These are phyloP conservation scores for Entonaema liquescens DNA, from an alignment of 495 filamentous ascomycete genomes.

Conservation along the genomic window DNA sequence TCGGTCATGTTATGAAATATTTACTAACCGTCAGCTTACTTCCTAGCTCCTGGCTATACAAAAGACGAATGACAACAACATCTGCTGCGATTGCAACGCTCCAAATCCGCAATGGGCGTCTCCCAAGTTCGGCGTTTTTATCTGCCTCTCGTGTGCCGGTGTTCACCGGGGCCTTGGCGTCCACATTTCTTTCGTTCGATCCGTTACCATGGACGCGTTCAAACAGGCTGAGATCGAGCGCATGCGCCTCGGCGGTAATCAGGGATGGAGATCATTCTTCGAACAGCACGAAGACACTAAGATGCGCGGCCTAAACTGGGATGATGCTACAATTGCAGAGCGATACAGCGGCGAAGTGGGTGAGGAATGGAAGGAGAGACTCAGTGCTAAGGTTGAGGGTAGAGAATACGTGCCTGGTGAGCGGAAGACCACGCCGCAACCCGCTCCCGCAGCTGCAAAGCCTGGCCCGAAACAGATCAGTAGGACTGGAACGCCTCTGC, in stretches of 20 bases:
- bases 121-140: conserved; percentile 84
- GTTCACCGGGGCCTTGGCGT: conserved; percentile 94
- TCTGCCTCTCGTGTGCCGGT: conserved; percentile 95
- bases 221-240: conserved; percentile 85
- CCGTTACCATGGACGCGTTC: conserved; percentile 97
- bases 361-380: conserved; percentile 94
- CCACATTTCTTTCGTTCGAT: conserved; percentile 97
- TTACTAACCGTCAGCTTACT: conserved; percentile 18
- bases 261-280: conserved; percentile 85
- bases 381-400: conserved; percentile 85
- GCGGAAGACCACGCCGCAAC: conserved; percentile 51
- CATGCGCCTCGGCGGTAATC: conserved; percentile 88
- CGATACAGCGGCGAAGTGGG: conserved; percentile 86
- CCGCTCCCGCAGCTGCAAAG: conserved; percentile 49
- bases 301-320: conserved; percentile 69
- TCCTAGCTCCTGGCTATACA: conserved; percentile 86
- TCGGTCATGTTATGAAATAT: neutral
- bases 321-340: conserved; percentile 81
- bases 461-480: conserved; percentile 46
- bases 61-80: conserved; percentile 83
- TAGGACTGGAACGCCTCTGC: conserved; percentile 50
- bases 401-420: conserved; percentile 78
- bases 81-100: conserved; percentile 92
- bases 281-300: conserved; percentile 73
- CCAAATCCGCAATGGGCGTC: conserved; percentile 94